Evolutionary conservation across 2,329 filamentous ascomycete genomes (phyloP).

Genomic region (Aspergillus amoenus): DNA sequence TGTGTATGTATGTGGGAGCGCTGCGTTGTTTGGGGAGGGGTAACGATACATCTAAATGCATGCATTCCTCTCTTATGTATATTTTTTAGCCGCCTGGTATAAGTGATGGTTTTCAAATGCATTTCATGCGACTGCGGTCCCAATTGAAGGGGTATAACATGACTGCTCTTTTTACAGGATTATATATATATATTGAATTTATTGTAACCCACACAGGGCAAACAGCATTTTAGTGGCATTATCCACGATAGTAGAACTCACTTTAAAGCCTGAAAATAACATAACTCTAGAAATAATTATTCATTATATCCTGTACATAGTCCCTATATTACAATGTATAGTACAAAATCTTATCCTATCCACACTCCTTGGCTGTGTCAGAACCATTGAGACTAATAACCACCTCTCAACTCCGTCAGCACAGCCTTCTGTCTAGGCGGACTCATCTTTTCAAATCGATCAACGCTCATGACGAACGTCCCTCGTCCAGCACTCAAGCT

Average conservation of each 20-base stretch:
- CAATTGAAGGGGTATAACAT: too few relatives aligned
- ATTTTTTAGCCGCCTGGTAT: too few relatives aligned
- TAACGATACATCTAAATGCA: neutral
- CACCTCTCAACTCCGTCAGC: conserved; percentile 46
- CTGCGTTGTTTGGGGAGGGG: neutral
- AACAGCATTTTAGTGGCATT: too few relatives aligned
- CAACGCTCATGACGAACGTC: conserved; percentile 72
- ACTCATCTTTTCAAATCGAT: conserved; percentile 68
- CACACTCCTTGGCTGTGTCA: neutral
- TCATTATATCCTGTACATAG: neutral
- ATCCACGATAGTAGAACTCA: neutral
- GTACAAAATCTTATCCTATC: neutral
- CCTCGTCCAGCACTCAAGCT: conserved; percentile 84
- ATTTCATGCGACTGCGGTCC: too few relatives aligned
- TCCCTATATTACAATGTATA: neutral
- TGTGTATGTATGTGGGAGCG: conserved; percentile 1
- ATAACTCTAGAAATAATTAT: neutral
- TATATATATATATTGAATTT: too few relatives aligned
- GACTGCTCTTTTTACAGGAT: too few relatives aligned
- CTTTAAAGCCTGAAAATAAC: neutral
- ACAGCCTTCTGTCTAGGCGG: conserved; percentile 59
- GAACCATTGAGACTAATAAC: conserved; percentile 16
- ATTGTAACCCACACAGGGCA: too few relatives aligned
- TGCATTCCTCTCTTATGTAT: neutral
- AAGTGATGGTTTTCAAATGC: too few relatives aligned